Evolutionary conservation across 2,329 filamentous ascomycete genomes (phyloP), one percentile per base, ranked within the genome.

Genomic region (Penicillium sp.): DNA sequence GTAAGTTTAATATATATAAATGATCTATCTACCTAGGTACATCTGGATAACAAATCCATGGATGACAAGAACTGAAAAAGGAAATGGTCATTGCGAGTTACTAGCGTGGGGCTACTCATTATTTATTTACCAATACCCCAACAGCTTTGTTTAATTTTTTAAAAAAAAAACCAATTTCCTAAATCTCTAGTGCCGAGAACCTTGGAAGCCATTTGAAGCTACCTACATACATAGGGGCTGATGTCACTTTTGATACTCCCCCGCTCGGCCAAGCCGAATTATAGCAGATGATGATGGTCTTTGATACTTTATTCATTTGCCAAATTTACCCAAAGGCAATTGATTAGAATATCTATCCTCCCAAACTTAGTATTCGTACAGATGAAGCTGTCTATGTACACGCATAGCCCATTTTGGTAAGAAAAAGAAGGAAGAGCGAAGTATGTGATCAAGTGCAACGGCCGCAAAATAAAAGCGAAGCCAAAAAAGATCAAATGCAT

Each of bases 261-360:
- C 53, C 39, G 46, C 53, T 50, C 46, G 4, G 46, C 46, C 53
- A 55, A 55, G 53, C 29, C 7, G 31, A 38, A 29, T 34, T 34
- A 3, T 3, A 27, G 38, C 39, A 38, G 38, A 43, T 50, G 46
- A 38, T 50, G 11, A 38, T 50, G 11, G 19, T n/a, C 5, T 27
- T 36, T 19, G 29, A 23, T 41, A 10, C 1, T 39, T 16, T 21
- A 43, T n/a, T 16, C 10, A 16, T 33, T 2, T 16, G 11, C 13
- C 11, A 21, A 13, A 11, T 40, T 5, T 52, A 53, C 5, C 13
- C 6, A 9, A 5, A 41, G n/a, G 27, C 13, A 8, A 4, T 34
- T n/a, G 10, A 27, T 29, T 27, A 13, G 2, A 39, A 47, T 15
- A 39, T 19, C 3, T 39, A 41, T 34, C 5, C 11, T 23, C 36